Evolutionary conservation across 306 rosid species (phyloP).

Genomic region (Quercus wislizeni): DNA sequence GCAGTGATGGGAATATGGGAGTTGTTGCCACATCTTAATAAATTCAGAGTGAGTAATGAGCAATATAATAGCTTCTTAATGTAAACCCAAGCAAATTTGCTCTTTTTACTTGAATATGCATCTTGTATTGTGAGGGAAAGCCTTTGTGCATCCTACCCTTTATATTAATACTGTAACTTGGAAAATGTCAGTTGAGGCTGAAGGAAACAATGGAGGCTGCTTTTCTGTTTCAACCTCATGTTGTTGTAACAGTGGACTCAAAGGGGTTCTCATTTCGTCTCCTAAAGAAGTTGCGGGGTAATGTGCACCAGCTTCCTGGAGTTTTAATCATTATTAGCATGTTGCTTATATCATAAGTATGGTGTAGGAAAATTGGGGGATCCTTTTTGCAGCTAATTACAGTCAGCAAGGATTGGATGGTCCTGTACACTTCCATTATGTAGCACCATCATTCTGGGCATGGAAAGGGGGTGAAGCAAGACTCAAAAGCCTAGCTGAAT

Average conservation of each 20-base stretch:
- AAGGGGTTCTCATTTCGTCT: conserved; percentile 93
- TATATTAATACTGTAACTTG: conserved; percentile 9
- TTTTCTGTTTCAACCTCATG: conserved; percentile 74
- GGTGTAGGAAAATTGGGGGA: conserved; percentile 36
- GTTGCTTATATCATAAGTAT: conserved; percentile 26
- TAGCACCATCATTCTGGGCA: conserved; percentile 97
- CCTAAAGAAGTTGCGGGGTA: conserved; percentile 80
- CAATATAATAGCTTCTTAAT: background rate
- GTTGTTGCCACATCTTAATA: conserved; percentile 68
- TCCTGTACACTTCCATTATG: conserved; percentile 79
- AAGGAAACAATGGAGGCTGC: conserved; percentile 77
- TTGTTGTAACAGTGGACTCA: conserved; percentile 71
- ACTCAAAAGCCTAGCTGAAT: conserved; percentile 64
- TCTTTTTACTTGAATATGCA: background rate
- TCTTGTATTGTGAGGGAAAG: background rate
- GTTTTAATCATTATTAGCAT: conserved; percentile 13
- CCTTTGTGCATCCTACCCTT: background rate
- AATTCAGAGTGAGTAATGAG: conserved; percentile 61
- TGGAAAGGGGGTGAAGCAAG: conserved; percentile 98
- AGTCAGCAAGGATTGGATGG: conserved; percentile 29
- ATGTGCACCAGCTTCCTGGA: conserved; percentile 25
- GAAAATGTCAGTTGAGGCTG: conserved; percentile 54
- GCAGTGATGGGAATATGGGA: conserved; percentile 96
- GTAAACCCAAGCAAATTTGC: background rate
- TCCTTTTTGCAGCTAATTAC: conserved; percentile 78